Conservation (phyloP, 2,329 filamentous ascomycete genomes). For the Fusarium sp. region DNA sequence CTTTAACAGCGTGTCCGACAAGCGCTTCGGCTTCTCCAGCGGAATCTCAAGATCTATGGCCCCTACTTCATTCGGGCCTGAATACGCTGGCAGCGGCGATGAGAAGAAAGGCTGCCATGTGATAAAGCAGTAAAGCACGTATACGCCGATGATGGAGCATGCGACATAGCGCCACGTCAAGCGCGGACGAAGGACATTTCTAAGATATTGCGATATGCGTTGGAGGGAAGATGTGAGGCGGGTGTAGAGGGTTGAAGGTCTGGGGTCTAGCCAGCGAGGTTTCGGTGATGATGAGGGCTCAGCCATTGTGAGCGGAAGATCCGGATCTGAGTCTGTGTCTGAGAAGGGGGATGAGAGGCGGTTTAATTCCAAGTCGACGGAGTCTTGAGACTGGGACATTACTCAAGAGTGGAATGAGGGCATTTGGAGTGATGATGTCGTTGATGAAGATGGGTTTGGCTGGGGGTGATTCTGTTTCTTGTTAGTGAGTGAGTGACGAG, state of each 20-base stretch:
- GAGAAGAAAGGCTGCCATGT: slow-evolving; percentile 59
- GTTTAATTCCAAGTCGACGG: slow-evolving; percentile 32
- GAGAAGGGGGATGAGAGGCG: slow-evolving; percentile 20
- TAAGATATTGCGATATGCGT: slow-evolving; percentile 23
- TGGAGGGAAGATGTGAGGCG: slow-evolving; percentile 29
- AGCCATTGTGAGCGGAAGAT: slow-evolving; percentile 38
- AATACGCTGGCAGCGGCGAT: slow-evolving; percentile 59
- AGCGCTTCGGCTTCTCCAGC: slow-evolving; percentile 50
- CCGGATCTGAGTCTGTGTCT: slow-evolving; percentile 29
- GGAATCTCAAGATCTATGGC: slow-evolving; percentile 63
- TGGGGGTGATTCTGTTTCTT: slow-evolving; percentile 9
- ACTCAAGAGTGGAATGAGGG: background rate
- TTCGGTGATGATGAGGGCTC: slow-evolving; percentile 21
- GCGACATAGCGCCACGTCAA: slow-evolving; percentile 54
- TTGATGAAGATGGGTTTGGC: background rate
- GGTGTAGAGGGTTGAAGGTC: slow-evolving; percentile 24
- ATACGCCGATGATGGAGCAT: slow-evolving; percentile 49
- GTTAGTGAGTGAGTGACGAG: background rate
- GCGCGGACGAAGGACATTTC: slow-evolving; percentile 49
- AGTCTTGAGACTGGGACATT: slow-evolving; percentile 24
- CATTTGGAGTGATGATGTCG: slow-evolving; percentile 2
- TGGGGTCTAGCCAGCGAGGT: slow-evolving; percentile 45
- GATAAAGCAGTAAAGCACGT: slow-evolving; percentile 58
- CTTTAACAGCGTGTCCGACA: slow-evolving; percentile 54
- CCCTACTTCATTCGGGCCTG: slow-evolving; percentile 61